Base-by-base conservation (phyloP, 306 rosid species). In the Rubus idaeus region DNA sequence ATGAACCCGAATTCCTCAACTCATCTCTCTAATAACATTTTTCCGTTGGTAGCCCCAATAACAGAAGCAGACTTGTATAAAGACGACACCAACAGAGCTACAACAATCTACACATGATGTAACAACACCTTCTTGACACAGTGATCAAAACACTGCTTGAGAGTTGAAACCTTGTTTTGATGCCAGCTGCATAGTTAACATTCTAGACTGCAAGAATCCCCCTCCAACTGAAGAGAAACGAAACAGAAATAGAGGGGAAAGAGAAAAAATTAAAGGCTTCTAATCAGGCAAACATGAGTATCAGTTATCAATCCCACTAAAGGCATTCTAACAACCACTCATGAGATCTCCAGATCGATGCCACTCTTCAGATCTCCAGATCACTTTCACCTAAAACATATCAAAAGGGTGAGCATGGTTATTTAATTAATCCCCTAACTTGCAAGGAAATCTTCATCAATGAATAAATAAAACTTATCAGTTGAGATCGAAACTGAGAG, bases 241-340 rank as follows among this genome's bases (percentile, higher is more conserved):
- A 26, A 51, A 75, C 42, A 3, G 1, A 58, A 78, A 14, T 26
- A 37, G 47, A 72, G 20, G n/a, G 53, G 53, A 17, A 30, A 65
- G 4, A 67, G 0, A 12, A 52, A 21, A 3, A 0, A 47, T 4
- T 4, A 35, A 8, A 2, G 64, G 11, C 55, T 5, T 39, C 44
- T 39, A 4, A 14, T 39, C 5, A 20, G 42, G 39, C 75, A 73
- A 77, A 26, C 42, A 52, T 26, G 56, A 61, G 55, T 55, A 11
- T 78, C 65, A 50, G 26, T 64, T 46, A 42, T 39, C 46, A 62
- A 40, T 26, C 63, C 81, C 35, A 51, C 61, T 52, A 68, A 66
- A 42, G 40, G 37, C 64, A 16, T 39, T 72, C 64, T 41, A 39
- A n/a, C 44, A 70, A 23, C 71, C n/a, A 66, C 2, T 14, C 5